Evolutionary conservation across 257 asterid species (phyloP).

Genomic region (Avicennia marina): DNA sequence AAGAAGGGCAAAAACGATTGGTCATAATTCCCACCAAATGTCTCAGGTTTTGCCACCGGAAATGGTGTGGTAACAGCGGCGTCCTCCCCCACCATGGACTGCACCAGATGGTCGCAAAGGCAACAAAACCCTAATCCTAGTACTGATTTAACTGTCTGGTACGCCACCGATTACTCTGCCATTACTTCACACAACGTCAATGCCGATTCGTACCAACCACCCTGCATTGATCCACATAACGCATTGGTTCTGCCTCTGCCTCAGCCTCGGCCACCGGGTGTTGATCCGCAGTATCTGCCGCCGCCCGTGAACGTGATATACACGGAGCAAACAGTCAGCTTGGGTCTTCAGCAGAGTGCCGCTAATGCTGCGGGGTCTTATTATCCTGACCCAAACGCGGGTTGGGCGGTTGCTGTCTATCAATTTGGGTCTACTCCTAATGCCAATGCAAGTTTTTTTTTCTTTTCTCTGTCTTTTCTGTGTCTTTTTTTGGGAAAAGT

Average conservation of each 20-base stretch:
- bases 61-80: conserved; percentile 6
- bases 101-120: conserved; percentile 15
- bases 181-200: not conserved
- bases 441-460: conserved; percentile 30
- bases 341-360: conserved; percentile 22
- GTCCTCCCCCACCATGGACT: conserved; percentile 20
- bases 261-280: conserved; percentile 24
- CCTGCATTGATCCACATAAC: conserved; percentile 10
- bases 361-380: conserved; percentile 14
- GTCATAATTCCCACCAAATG: too few species aligned
- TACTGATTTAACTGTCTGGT: not conserved
- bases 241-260: conserved; percentile 20
- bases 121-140: conserved; percentile 33
- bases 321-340: conserved; percentile 21
- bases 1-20: too few species aligned
- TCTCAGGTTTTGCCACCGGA: too few species aligned
- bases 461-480: not conserved
- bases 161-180: conserved; percentile 13
- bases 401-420: conserved; percentile 25
- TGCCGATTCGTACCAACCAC: conserved; percentile 15
- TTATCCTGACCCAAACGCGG: conserved; percentile 27
- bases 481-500: too few species aligned
- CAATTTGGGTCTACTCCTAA: conserved; percentile 20
- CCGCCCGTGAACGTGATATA: conserved; percentile 17
- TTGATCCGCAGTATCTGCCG: conserved; percentile 27